Conservation (phyloP, 352 stramenopile species). For the Paralagenidium karlingii region DNA sequence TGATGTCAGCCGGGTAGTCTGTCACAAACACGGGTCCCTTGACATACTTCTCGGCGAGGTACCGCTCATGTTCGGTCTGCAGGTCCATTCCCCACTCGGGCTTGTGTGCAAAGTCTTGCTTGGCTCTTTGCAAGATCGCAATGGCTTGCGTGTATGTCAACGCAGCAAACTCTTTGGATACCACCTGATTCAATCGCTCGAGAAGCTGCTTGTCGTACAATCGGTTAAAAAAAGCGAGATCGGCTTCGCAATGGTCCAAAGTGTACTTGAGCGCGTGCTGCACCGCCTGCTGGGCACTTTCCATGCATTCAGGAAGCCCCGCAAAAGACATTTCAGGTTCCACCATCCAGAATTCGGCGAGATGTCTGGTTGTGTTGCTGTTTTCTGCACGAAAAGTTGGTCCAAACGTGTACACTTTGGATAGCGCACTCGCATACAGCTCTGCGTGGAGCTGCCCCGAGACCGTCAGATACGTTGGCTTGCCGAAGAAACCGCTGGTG, state of each 20-base stretch:
- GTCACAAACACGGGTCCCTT: constrained; percentile 92
- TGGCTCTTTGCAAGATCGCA: constrained; percentile 81
- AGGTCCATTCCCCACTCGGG: constrained; percentile 93
- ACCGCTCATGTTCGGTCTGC: constrained; percentile 95
- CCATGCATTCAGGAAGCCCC: constrained; percentile 82
- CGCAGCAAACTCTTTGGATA: constrained; percentile 82
- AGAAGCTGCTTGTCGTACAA: constrained; percentile 81
- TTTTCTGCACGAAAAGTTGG: constrained; percentile 99
- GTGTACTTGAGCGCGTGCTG: constrained; percentile 78
- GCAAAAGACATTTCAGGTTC: constrained; percentile 89
- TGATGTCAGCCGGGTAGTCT: constrained; percentile 96
- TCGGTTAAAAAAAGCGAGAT: constrained; percentile 90
- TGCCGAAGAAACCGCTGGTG: constrained; percentile 92
- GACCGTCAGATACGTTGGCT: constrained; percentile 83
- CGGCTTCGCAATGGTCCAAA: constrained; percentile 77
- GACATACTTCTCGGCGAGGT: constrained; percentile 83
- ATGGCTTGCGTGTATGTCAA: constrained; percentile 94
- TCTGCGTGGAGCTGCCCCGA: constrained; percentile 92
- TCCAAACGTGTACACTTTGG: constrained; percentile 99
- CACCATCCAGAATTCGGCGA: constrained; percentile 98
- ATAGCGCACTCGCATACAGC: constrained; percentile 94
- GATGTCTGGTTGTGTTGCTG: constrained; percentile 94
- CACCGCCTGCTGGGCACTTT: constrained; percentile 87
- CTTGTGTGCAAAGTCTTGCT: constrained; percentile 71
- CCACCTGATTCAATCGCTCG: constrained; percentile 69